These are phyloP conservation scores for Leccinum variicolor DNA, from an alignment of 768 basidiomycete species.

Conservation along the genomic window DNA sequence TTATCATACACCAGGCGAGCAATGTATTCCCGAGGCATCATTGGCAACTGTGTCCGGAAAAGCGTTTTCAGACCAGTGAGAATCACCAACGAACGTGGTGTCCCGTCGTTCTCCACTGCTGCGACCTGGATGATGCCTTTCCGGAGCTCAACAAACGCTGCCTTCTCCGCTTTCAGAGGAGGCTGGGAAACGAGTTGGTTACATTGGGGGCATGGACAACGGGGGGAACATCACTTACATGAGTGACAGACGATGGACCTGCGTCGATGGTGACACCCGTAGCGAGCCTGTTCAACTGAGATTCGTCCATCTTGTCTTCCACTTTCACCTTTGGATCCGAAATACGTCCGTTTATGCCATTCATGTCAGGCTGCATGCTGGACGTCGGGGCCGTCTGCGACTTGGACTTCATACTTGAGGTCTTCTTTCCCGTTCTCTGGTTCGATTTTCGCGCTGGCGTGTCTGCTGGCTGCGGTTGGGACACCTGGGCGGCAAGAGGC, in stretches of 20 bases:
- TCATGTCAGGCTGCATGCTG: conserved; percentile 38
- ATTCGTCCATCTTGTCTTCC: conserved; percentile 79
- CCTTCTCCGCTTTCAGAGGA: conserved; percentile 64
- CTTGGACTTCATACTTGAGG: conserved; percentile 56
- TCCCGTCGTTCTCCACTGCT: conserved; percentile 79
- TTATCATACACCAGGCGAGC: conserved; percentile 90
- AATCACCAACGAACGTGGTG: conserved; percentile 75
- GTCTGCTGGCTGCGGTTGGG: conserved; percentile 27
- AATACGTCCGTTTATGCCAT: conserved; percentile 44
- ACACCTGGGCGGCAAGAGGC: conserved; percentile 51
- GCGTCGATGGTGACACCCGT: conserved; percentile 80
- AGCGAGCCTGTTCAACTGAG: conserved; percentile 70
- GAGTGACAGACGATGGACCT: conserved; percentile 41
- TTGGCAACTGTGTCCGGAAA: conserved; percentile 95
- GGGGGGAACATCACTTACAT: conserved; percentile 36
- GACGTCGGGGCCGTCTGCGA: conserved; percentile 52
- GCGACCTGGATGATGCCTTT: conserved; percentile 79
- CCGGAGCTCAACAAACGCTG: conserved; percentile 75
- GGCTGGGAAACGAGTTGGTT: conserved; percentile 37
- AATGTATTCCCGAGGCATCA: conserved; percentile 99
- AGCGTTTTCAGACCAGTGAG: conserved; percentile 95
- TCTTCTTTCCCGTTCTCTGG: conserved; percentile 53
- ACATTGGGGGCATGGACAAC: neutral
- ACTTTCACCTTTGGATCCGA: conserved; percentile 57
- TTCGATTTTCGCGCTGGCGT: conserved; percentile 31